Evolutionary conservation across 1,284 basidiomycete genomes (phyloP), one percentile per base, ranked within the genome.

Genomic region (Bjerkandera adusta): DNA sequence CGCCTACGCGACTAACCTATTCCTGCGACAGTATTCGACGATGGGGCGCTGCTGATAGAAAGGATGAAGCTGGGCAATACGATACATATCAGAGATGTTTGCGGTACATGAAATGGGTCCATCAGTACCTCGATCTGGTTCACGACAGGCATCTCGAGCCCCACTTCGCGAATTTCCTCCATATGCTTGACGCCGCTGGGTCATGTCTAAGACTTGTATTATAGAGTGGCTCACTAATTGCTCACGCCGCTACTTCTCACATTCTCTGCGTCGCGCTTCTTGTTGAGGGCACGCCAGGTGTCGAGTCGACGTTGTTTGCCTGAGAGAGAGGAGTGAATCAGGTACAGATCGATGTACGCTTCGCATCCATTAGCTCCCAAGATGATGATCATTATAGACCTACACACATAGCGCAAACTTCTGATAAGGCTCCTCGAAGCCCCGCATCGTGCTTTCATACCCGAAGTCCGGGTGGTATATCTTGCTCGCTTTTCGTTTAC

Each of bases 21-120:
- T 69, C 37, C 75, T 62, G 18, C 67, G 59, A 68, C 92, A 93
- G 64, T 89, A 94, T 15, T 77, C 71, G 20, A 91, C 89, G 47
- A 93, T 90, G 7, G 81, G 76, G 33, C 71, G 71, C 52, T 92
- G 89, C 59, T 93, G 90, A 66, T 88, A 92, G 56, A 87, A 82
- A 0, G 92, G 90, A 59, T 93, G 89, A 7, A 92, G 72, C 81
- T 90, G 58, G 43, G 34, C 1, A 13, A 36, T 16, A 10, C 32
- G 16, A 21, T n/a, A 20, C 25, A 15, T 21, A 15, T 18, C 21
- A 29, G 40, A 11, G 15, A 16, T 7, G 24, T 13, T 6, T 38
- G 13, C 6, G 18, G 13, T 18, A 4, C 27, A 16, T 12, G 39
- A 18, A 6, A 29, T 25, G 25, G 30, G 5, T 15, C 6, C 24